Percentiles rank a stretch among this genome's conserved stretches.
phyloP scores from a whole-genome alignment of 768 basidiomycete genomes.

The Tricholoma furcatifolium region DNA sequence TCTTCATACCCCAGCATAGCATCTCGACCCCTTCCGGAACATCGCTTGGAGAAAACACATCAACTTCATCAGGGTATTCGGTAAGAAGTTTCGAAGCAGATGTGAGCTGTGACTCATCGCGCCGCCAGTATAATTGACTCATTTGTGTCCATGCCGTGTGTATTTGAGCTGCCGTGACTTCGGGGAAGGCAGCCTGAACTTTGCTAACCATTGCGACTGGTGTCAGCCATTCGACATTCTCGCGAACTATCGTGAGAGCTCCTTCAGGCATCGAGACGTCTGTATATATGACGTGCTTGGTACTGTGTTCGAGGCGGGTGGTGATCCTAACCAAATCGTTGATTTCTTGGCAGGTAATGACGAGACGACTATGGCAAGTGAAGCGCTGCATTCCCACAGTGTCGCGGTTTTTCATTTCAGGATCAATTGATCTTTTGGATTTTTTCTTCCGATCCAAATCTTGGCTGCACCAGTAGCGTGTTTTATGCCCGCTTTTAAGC shows the following conservation, averaged over 20 bases:
- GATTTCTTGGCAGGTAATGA: no score
- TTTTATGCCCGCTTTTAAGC: no score
- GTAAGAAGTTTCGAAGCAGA: constrained; percentile 22
- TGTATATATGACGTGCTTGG: neutral
- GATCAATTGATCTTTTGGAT: no score
- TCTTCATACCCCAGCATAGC: constrained; percentile 23
- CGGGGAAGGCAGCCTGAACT: neutral
- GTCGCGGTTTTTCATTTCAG: no score
- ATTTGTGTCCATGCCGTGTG: constrained; percentile 26
- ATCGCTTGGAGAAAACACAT: constrained; percentile 17
- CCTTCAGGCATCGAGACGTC: neutral
- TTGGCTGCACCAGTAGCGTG: no score
- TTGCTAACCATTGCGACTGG: neutral
- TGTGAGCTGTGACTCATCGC: constrained; percentile 20
- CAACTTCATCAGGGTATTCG: constrained; percentile 20
- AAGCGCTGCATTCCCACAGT: no score
- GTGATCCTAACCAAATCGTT: no score
- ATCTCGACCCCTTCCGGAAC: constrained; percentile 21
- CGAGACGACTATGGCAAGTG: no score
- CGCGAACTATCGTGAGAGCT: neutral
- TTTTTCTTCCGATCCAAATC: no score
- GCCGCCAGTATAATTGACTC: constrained; percentile 25
- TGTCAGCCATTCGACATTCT: neutral
- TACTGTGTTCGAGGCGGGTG: neutral
- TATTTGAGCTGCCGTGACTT: constrained; percentile 20